A percentile compares a stretch with the other conserved stretches of the same genome.
Evolutionary conservation across 768 basidiomycete species (phyloP).

Genomic region (Boletus pseudo-olivaceus): DNA sequence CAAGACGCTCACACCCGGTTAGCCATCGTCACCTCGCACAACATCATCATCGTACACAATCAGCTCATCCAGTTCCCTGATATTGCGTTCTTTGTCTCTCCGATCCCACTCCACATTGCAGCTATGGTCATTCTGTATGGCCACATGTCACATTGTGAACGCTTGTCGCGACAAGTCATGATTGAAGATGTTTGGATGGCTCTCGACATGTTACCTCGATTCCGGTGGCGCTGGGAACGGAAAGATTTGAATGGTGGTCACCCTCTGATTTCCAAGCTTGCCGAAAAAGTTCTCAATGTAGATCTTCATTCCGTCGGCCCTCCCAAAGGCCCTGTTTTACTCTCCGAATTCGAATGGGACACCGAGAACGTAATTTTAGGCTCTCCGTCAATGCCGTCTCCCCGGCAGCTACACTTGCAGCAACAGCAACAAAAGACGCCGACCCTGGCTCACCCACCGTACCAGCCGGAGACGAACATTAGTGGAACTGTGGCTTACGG

Average conservation of each 20-base stretch:
- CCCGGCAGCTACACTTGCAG: slow-evolving; percentile 25
- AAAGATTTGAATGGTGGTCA: slow-evolving; percentile 77
- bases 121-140: slow-evolving; percentile 91
- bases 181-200: slow-evolving; percentile 85
- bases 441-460: slow-evolving; percentile 31
- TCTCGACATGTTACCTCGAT: slow-evolving; percentile 81
- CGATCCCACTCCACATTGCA: slow-evolving; percentile 83
- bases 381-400: slow-evolving; percentile 25
- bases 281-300: slow-evolving; percentile 74
- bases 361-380: slow-evolving; percentile 32
- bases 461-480: slow-evolving; percentile 31
- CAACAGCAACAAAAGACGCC: slow-evolving; percentile 38
- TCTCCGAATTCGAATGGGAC: slow-evolving; percentile 46
- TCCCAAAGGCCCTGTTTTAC: slow-evolving; percentile 39
- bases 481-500: slow-evolving; percentile 26
- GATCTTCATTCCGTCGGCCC: slow-evolving; percentile 56
- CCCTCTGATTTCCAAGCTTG: slow-evolving; percentile 80
- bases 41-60: slow-evolving; percentile 80
- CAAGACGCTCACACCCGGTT: slow-evolving; percentile 4
- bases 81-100: slow-evolving; percentile 85
- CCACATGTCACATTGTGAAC: slow-evolving; percentile 75
- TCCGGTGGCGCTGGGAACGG: slow-evolving; percentile 91
- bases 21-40: slow-evolving; percentile 87
- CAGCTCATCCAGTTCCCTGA: slow-evolving; percentile 82
- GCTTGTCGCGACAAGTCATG: slow-evolving; percentile 59